phyloP scores from a whole-genome alignment of 331 rosid species.

The Prunus yedoensis region DNA sequence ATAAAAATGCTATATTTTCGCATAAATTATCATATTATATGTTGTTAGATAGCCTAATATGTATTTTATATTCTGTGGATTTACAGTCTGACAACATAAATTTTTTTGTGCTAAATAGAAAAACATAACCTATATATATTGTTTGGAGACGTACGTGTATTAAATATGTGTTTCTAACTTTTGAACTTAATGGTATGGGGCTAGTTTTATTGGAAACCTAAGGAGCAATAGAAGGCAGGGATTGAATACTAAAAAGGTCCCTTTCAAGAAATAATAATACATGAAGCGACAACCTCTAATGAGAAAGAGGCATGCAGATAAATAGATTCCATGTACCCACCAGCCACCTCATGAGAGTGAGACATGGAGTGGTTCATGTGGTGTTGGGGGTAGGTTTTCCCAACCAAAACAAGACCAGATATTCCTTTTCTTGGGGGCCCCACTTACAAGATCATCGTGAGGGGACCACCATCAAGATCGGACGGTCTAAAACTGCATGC shows the following conservation, averaged over 20 bases:
- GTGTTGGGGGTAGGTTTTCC: constrained; percentile 60
- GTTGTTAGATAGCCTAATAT: too few relatives aligned
- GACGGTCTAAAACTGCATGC: not conserved
- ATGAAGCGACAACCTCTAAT: constrained; percentile 7
- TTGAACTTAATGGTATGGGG: constrained; percentile 20
- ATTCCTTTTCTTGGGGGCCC: constrained; percentile 45
- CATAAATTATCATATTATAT: too few relatives aligned
- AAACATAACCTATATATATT: not conserved
- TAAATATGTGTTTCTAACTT: constrained; percentile 10
- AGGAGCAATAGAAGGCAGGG: constrained; percentile 10
- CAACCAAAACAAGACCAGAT: constrained; percentile 46
- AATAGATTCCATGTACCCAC: constrained; percentile 52
- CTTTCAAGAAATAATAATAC: constrained; percentile 32
- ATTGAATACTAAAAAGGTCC: constrained; percentile 23
- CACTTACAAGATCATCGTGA: constrained; percentile 30
- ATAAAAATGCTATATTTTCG: too few relatives aligned
- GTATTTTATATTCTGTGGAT: too few relatives aligned
- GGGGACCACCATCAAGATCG: constrained; percentile 44
- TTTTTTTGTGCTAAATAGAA: too few relatives aligned
- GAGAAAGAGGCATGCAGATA: constrained; percentile 18
- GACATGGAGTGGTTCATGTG: constrained; percentile 53
- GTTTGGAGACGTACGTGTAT: not conserved
- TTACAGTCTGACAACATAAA: too few relatives aligned
- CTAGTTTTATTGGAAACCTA: constrained; percentile 1
- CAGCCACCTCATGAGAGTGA: constrained; percentile 37